A percentile compares a stretch with the other conserved stretches of the same genome.
Evolutionary conservation across 2,329 filamentous ascomycete genomes (phyloP).

Genomic region (Sarocladium brachiariae): DNA sequence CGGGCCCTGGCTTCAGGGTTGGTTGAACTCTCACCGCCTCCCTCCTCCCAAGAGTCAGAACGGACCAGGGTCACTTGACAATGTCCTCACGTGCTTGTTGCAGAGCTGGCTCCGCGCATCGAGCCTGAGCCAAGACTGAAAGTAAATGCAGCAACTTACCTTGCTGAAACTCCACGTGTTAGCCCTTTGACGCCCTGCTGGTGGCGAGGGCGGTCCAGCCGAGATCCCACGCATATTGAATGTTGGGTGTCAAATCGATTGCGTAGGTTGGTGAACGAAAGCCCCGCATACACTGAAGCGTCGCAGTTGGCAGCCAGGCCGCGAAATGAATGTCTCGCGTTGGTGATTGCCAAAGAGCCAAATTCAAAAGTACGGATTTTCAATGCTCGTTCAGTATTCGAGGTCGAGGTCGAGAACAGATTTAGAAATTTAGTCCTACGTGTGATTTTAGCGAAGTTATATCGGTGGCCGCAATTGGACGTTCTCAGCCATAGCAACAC

Average conservation of each 20-base stretch:
- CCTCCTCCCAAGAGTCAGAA: neutral
- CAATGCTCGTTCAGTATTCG: no score
- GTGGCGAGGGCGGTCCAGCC: conserved; percentile 27
- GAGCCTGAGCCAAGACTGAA: conserved; percentile 5
- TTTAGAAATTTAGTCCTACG: neutral
- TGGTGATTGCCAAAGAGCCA: no score
- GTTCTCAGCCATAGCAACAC: neutral
- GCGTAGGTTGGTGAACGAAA: neutral
- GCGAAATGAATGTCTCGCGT: no score
- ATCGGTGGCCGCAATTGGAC: conserved; percentile 2
- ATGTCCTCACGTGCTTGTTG: neutral
- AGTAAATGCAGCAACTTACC: conserved; percentile 21
- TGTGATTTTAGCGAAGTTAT: neutral
- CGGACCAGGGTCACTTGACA: conserved; percentile 1
- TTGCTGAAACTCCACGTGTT: conserved; percentile 37
- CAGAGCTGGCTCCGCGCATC: neutral
- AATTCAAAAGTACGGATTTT: no score
- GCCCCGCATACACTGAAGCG: neutral
- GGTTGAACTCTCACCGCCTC: neutral
- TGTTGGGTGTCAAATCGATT: neutral
- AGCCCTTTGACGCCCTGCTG: conserved; percentile 23
- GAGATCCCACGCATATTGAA: conserved; percentile 26
- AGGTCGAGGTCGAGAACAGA: no score
- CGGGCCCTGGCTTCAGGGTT: neutral
- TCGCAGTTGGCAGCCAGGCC: no score